A percentile compares a stretch with the other conserved stretches of the same genome.
Evolutionary conservation across 257 asterid genomes (phyloP).

Genomic region (Solanum ossicruentum): DNA sequence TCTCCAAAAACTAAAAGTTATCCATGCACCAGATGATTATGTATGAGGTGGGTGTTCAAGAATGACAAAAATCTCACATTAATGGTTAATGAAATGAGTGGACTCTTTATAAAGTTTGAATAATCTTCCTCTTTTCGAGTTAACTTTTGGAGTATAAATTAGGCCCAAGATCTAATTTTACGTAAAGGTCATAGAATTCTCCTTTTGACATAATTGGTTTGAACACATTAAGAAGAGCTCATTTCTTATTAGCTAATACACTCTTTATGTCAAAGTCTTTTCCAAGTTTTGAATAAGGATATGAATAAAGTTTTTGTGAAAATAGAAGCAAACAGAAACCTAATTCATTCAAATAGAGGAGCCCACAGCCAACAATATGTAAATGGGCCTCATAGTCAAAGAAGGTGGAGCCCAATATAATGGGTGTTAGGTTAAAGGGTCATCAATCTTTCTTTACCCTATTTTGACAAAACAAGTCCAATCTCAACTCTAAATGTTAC

Average conservation of each 20-base stretch:
- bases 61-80: too few relatives aligned
- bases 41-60: too few relatives aligned
- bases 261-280: background rate
- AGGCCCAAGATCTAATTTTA: too few relatives aligned
- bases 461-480: background rate
- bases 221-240: background rate
- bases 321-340: background rate
- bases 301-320: background rate
- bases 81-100: too few relatives aligned
- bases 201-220: background rate
- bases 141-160: too few relatives aligned
- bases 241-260: background rate
- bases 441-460: background rate
- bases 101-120: too few relatives aligned
- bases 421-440: background rate
- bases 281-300: background rate
- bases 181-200: background rate
- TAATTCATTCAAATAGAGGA: background rate
- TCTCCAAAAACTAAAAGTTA: too few relatives aligned
- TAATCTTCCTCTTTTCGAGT: too few relatives aligned
- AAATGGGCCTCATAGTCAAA: background rate
- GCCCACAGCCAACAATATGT: background rate
- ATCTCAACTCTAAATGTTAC: background rate
- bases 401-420: background rate
- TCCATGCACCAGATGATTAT: too few relatives aligned